Evolutionary conservation across 179 eudicot genomes (phyloP).

Genomic region (Vitellaria paradoxa): DNA sequence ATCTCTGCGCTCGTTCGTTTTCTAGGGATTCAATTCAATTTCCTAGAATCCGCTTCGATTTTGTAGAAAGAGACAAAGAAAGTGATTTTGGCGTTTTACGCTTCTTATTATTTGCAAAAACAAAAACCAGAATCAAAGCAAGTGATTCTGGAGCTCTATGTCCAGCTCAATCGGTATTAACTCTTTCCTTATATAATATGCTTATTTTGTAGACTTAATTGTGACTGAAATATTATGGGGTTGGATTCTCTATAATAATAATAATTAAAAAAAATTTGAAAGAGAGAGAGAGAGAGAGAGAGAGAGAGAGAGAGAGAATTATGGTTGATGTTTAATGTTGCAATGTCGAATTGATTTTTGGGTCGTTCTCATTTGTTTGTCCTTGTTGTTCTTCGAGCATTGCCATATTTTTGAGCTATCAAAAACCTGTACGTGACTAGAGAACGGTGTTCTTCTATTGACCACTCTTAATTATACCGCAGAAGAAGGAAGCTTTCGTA

Average conservation of each 20-base stretch:
- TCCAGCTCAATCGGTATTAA: conserved; percentile 10
- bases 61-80: background rate
- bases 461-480: too few species aligned
- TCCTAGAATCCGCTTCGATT: conserved; percentile 16
- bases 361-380: background rate
- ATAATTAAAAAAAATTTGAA: too few species aligned
- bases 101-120: background rate
- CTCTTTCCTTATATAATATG: background rate
- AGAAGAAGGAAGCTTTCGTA: background rate
- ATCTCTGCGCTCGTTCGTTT: background rate
- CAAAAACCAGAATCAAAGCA: background rate
- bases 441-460: background rate
- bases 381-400: background rate
- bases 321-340: background rate
- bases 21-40: conserved; percentile 13
- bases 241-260: too few species aligned
- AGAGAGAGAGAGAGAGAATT: background rate
- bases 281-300: too few species aligned
- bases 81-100: background rate
- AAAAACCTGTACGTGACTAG: background rate
- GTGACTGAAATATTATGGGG: too few species aligned
- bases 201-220: background rate
- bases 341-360: background rate
- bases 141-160: conserved; percentile 16
- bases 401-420: background rate